These are phyloP conservation scores for Neopestalotiopsis sp. DNA, from an alignment of 2,329 filamentous ascomycete species.

Conservation along the genomic window DNA sequence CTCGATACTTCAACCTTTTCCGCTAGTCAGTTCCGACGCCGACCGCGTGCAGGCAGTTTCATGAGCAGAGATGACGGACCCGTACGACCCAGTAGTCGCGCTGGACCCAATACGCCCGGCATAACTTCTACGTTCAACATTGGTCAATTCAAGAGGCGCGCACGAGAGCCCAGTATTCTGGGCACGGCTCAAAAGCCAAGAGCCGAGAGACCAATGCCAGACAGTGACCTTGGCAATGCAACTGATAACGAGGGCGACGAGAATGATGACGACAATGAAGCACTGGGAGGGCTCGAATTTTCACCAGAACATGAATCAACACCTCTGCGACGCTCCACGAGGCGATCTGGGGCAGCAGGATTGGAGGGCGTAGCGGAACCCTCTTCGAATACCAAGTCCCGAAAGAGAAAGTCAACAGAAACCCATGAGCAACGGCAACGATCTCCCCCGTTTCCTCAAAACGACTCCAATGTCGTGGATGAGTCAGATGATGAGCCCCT, in stretches of 20 bases:
- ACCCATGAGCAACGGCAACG: slow-evolving; percentile 42
- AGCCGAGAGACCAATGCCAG: slow-evolving; percentile 35
- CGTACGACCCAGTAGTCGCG: slow-evolving; percentile 39
- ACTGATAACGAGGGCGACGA: slow-evolving; percentile 49
- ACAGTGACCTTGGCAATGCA: slow-evolving; percentile 36
- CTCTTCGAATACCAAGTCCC: slow-evolving; percentile 43
- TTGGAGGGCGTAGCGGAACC: slow-evolving; percentile 30
- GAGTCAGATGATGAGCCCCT: slow-evolving; percentile 31
- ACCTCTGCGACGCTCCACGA: slow-evolving; percentile 59
- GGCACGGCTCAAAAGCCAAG: slow-evolving; percentile 54
- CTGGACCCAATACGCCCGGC: slow-evolving; percentile 37
- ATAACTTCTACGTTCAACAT: slow-evolving; percentile 53
- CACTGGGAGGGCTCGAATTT: slow-evolving; percentile 55
- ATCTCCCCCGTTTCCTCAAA: slow-evolving; percentile 40
- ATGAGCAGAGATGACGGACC: slow-evolving; percentile 38
- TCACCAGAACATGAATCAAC: slow-evolving; percentile 72
- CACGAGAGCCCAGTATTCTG: slow-evolving; percentile 67
- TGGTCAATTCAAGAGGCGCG: slow-evolving; percentile 61
- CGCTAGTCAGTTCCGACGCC: slow-evolving; percentile 36
- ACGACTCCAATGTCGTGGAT: slow-evolving; percentile 29
- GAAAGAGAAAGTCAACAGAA: slow-evolving; percentile 64
- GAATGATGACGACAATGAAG: slow-evolving; percentile 47
- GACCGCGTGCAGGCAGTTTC: slow-evolving; percentile 40
- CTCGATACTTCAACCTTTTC: slow-evolving; percentile 38
- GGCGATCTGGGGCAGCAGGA: slow-evolving; percentile 34